Base-by-base conservation (phyloP, 306 rosid genomes). In the Cucurbita pepo region DNA sequence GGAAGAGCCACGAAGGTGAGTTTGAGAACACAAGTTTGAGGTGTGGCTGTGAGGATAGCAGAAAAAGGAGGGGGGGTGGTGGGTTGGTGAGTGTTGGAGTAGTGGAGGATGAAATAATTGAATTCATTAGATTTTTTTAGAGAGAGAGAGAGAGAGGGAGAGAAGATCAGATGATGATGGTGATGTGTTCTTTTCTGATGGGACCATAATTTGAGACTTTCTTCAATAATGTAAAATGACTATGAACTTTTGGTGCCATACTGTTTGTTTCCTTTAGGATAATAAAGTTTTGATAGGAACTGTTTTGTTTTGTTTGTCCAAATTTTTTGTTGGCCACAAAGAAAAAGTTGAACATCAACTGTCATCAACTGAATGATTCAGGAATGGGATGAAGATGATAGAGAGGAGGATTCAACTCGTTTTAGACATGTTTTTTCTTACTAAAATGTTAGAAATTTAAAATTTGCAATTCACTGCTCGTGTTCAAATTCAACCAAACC, bases 81-180 rank as follows among this genome's bases (percentile, higher is more conserved):
- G 63, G 63, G 63, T 58, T 58, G 64, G 64, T 59, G 64, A 38
- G 15, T 62, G 69, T 62, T 62, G 50, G 25, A 10, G 71, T 41
- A 64, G 71, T 64, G 72, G 72, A 66, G 6, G 55, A 66, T 45
- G 72, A 13, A 69, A 69, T 69, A 69, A 69, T 69, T 69, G 58
- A 69, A 69, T 48, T 47, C 73, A 22, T 16, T 25, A 19, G 73
- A 48, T 69, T 47, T 69, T 67, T 50, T 14, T 4, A 10, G 56
- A 50, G 58, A 21, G 25, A 25, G 25, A 25, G 25, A 25, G 1
- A 48, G 30, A 18, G 69, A 30, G 34, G 30, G 30, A 18, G 69
- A 62, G 30, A 40, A 12, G 69, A 62, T 62, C 15, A 38, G 69
- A 60, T 12, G 72, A 4, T 41, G 47, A 16, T 57, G 40, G 69